Base-by-base conservation (phyloP, 345 rosid genomes). In the Euclidium syriacum region DNA sequence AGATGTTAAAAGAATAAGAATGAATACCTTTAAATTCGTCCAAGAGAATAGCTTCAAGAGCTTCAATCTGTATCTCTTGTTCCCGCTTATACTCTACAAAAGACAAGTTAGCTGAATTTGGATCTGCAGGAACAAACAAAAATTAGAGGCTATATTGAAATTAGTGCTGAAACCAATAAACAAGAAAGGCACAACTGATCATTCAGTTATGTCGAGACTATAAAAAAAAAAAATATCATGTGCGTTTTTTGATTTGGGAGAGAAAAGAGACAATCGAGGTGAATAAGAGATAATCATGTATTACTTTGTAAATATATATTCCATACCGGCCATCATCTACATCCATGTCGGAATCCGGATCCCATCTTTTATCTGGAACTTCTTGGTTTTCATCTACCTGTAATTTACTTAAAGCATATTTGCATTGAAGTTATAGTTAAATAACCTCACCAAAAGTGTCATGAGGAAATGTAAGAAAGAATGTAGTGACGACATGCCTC, bases 1-100 rank as follows among this genome's bases (percentile, higher is more conserved):
- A 52, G 56, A 22, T 18, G 42, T 56, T 3, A 48, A 29, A 16
- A 38, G 63, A 38, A 25, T n/a, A 67, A 36, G 3, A 24, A 47
- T 1, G 26, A 34, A 19, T 7, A 89, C 96, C 99, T 85, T 87
- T 84, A 54, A 94, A 94, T n/a, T 94, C 99, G 56, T 94, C 96
- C 83, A 27, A 73, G n/a, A n/a, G n/a, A n/a, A 94, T 94, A 40
- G 99, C 94, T 72, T 87, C 91, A 72, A 90, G 61, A 18, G 99
- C 97, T 77, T 94, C 97, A 22, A 94, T 87, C 75, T 94, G 96
- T 96, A 94, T 94, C 44, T 87, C 97, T 75, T 87, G 99, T 72
- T 94, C 99, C 75, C 75, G 84, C 58, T 27, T 78, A 57, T 90
- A 64, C 57, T 94, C 99, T 94, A 80, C 48, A 73, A 38, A 23